A percentile compares a stretch with the other conserved stretches of the same genome.
Conservation (phyloP, 176 grass and related monocot species). For the Thinopyrum elongatum region DNA sequence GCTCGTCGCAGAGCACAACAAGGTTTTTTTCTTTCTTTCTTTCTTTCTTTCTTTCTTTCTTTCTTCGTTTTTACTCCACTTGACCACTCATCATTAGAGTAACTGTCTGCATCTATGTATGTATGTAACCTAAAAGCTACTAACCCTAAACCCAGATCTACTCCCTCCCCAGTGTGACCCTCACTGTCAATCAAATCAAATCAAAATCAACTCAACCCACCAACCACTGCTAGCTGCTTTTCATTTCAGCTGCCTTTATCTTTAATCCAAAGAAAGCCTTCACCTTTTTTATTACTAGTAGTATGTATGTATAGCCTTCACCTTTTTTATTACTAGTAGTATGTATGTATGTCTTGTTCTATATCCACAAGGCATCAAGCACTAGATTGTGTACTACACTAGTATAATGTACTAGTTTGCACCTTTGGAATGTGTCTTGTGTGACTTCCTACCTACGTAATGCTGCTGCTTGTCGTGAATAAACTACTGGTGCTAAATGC, state of each 20-base stretch:
- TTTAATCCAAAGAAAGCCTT: constrained; percentile 27
- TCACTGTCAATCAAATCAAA: neutral
- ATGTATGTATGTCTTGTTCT: too few relatives aligned
- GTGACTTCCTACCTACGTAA: too few relatives aligned
- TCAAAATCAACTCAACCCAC: neutral
- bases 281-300: neutral
- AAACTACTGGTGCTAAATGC: too few relatives aligned
- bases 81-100: too few relatives aligned
- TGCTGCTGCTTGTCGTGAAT: too few relatives aligned
- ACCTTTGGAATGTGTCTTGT: too few relatives aligned
- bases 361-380: too few relatives aligned
- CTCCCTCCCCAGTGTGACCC: too few relatives aligned
- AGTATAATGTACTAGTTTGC: too few relatives aligned
- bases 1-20: constrained; percentile 98
- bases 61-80: neutral
- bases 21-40: constrained; percentile 26
- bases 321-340: neutral
- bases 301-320: neutral
- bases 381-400: too few relatives aligned
- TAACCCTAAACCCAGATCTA: constrained; percentile 17
- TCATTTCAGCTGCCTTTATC: constrained; percentile 26
- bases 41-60: neutral
- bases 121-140: too few relatives aligned
- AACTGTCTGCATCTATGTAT: neutral
- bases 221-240: neutral